Evolutionary conservation across 345 rosid genomes (phyloP).

Genomic region (Turritis glabra): DNA sequence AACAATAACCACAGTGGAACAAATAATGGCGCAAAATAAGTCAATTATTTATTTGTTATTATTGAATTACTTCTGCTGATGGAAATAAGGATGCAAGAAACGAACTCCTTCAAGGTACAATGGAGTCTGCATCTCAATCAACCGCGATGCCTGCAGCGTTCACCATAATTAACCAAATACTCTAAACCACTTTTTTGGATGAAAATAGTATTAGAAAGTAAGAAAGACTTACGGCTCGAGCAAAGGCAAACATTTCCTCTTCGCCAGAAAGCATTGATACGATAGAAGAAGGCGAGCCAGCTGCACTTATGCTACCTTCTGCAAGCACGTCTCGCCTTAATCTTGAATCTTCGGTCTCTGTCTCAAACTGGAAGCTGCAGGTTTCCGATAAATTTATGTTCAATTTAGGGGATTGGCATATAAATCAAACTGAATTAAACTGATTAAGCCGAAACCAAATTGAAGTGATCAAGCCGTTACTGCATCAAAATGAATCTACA

Average conservation of each 20-base stretch:
- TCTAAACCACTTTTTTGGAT: not conserved
- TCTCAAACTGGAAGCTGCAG: conserved; percentile 88
- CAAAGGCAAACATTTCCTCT: conserved; percentile 96
- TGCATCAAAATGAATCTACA: too few species aligned
- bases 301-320: conserved; percentile 71
- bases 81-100: conserved; percentile 68
- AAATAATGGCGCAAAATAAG: not conserved
- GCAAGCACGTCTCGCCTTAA: conserved; percentile 78
- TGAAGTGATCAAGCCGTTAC: not conserved
- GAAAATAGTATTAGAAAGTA: not conserved
- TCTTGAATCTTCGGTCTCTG: conserved; percentile 75
- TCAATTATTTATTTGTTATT: not conserved
- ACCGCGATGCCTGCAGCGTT: conserved; percentile 69
- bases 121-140: conserved; percentile 91
- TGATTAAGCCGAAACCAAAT: not conserved
- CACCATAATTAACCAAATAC: conserved; percentile 3
- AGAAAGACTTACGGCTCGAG: conserved; percentile 70
- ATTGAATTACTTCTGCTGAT: conserved; percentile 35
- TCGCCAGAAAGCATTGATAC: conserved; percentile 77
- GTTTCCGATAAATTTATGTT: not conserved
- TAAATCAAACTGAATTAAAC: not conserved
- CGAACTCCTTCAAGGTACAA: conserved; percentile 73
- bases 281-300: conserved; percentile 65
- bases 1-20: not conserved
- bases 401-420: not conserved